Evolutionary conservation across 2,329 filamentous ascomycete species (phyloP).

Genomic region (Nemania diffusa): DNA sequence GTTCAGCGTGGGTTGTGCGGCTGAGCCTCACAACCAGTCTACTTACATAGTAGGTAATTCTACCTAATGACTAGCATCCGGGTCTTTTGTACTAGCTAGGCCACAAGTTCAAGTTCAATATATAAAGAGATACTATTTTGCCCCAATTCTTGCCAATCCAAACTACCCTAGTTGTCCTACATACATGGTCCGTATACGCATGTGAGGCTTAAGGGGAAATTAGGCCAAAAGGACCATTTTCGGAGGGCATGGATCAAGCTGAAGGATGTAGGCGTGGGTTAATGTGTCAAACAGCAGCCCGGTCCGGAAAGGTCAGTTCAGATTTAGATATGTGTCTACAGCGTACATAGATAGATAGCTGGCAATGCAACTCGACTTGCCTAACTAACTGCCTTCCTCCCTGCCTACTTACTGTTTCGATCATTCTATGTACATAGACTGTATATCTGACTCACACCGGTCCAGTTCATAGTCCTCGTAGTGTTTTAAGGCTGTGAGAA

Average conservation of each 20-base stretch:
- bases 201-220: too few relatives aligned
- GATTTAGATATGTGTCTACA: background rate
- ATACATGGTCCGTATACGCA: background rate
- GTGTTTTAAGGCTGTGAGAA: background rate
- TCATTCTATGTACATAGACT: background rate
- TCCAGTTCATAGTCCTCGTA: background rate
- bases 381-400: background rate
- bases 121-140: background rate
- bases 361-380: background rate
- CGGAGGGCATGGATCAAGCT: constrained; percentile 1
- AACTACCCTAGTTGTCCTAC: background rate
- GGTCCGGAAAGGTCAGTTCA: background rate
- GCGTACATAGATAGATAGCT: background rate
- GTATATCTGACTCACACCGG: constrained; percentile 6
- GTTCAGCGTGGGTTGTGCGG: background rate
- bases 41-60: too few relatives aligned
- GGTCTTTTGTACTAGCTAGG: background rate
- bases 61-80: background rate
- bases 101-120: background rate
- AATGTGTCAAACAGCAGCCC: constrained; percentile 3
- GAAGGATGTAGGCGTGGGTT: constrained; percentile 8
- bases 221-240: background rate
- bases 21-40: constrained; percentile 15
- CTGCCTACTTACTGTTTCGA: background rate
- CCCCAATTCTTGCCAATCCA: background rate